Percentiles rank a stretch among this genome's conserved stretches.
Evolutionary conservation across 2,329 filamentous ascomycete genomes (phyloP).

Genomic region (Fusarium burgessii): DNA sequence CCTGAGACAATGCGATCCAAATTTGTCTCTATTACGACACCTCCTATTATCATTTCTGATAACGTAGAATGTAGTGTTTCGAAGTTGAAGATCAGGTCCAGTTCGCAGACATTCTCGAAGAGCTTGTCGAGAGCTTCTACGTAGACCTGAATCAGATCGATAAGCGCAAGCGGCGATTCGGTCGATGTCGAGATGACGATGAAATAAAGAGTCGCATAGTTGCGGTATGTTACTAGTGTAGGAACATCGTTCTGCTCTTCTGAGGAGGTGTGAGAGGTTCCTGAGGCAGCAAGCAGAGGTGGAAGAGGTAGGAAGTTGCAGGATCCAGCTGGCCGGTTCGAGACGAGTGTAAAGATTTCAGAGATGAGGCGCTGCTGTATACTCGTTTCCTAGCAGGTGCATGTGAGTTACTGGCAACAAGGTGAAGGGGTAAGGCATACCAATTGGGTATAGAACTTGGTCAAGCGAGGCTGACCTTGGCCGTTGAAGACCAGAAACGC

Average conservation of each 20-base stretch:
- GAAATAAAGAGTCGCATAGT: conserved; percentile 98
- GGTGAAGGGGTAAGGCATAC: conserved; percentile 58
- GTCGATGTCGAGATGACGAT: conserved; percentile 97
- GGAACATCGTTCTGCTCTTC: conserved; percentile 87
- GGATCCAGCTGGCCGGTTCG: conserved; percentile 88
- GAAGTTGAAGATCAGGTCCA: conserved; percentile 99
- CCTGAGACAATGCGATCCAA: conserved; percentile 89
- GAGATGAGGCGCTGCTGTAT: conserved; percentile 97
- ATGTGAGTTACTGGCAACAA: conserved; percentile 11
- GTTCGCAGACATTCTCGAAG: conserved; percentile 98
- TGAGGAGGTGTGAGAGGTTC: conserved; percentile 72
- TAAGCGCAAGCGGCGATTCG: conserved; percentile 92
- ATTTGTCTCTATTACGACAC: conserved; percentile 93
- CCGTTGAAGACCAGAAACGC: conserved; percentile 99
- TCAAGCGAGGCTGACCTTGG: conserved; percentile 93
- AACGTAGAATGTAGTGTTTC: conserved; percentile 94
- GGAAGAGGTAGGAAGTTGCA: conserved; percentile 95
- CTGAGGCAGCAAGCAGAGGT: conserved; percentile 71
- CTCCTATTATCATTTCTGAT: conserved; percentile 94
- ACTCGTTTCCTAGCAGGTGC: conserved; percentile 81
- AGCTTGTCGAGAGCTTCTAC: conserved; percentile 94
- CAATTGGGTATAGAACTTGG: conserved; percentile 98
- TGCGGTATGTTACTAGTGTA: conserved; percentile 95
- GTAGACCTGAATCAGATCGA: conserved; percentile 98
- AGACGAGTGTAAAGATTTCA: conserved; percentile 96